phyloP scores from a whole-genome alignment of 257 asterid species.

The Datura wrightii region DNA sequence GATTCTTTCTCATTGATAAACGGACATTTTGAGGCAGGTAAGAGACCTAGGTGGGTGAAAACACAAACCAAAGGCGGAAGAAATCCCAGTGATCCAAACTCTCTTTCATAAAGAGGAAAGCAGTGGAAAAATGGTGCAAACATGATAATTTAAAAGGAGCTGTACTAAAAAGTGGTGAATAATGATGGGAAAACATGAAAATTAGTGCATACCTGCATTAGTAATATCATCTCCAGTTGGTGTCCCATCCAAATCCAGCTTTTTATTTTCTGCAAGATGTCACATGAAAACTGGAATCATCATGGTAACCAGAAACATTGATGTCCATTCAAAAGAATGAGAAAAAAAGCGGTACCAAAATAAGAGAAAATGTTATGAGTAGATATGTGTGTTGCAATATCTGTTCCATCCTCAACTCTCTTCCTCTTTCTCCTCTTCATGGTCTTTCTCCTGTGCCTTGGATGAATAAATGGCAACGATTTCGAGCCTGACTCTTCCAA shows the following conservation, averaged over 20 bases:
- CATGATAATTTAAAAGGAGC: background rate
- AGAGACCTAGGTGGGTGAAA: background rate
- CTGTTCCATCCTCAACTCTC: slow-evolving; percentile 63
- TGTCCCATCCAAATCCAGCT: slow-evolving; percentile 62
- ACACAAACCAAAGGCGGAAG: background rate
- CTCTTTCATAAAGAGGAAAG: background rate
- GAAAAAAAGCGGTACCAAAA: slow-evolving; percentile 53
- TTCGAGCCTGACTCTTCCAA: slow-evolving; percentile 65
- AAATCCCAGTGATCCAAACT: background rate
- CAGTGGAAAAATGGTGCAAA: background rate
- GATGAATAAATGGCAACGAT: slow-evolving; percentile 53
- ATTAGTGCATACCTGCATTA: slow-evolving; percentile 58
- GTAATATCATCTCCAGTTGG: slow-evolving; percentile 61
- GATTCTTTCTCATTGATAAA: background rate
- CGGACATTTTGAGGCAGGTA: background rate
- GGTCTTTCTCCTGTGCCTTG: slow-evolving; percentile 50
- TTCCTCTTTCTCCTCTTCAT: slow-evolving; percentile 78
- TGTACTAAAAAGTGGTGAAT: background rate
- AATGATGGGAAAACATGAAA: slow-evolving; percentile 8
- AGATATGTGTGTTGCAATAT: slow-evolving; percentile 62
- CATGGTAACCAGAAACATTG: slow-evolving; percentile 12
- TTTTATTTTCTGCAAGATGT: slow-evolving; percentile 64
- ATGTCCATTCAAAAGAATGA: slow-evolving; percentile 24
- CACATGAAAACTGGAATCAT: slow-evolving; percentile 29
- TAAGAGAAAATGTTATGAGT: slow-evolving; percentile 73